Base-by-base conservation (phyloP, 1,284 basidiomycete genomes). In the Malassezia restricta region DNA sequence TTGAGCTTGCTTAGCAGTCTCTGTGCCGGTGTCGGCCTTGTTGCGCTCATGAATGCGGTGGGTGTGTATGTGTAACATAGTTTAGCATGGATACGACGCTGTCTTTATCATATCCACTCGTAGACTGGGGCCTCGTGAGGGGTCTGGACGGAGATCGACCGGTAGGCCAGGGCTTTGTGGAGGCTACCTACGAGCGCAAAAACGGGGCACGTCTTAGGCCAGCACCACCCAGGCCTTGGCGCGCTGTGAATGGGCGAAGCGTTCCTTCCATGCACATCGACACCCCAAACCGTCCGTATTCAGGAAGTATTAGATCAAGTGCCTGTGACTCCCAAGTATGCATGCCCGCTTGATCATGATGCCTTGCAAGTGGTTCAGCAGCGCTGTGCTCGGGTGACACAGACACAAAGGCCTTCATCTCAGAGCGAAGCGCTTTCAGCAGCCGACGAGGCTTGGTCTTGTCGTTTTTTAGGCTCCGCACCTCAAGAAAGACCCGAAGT, bases 41-140 rank as follows among this genome's bases (percentile, higher is more conserved):
- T 69, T 8, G 65, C 66, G 6, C 54, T 67, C 31, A 67, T 69
- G 54, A 67, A 64, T 40, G 60, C 66, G n/a, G 62, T 69, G 7
- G 66, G 66, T n/a, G 65, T 69, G 8, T 61, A 67, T 43, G 60
- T 68, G 31, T 66, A 49, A 42, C 20, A 15, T 9, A 40, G 20
- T 24, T 24, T 24, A 24, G 20, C 20, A 24, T 24, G 20, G 20
- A 24, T 24, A 24, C 20, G 20, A 4, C 20, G 20, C 20, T 15
- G 8, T n/a, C 33, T 35, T 15, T 30, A 28, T 28, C 29, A 0
- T 30, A 24, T 24, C 20, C 4, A 24, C 20, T 24, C 20, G 4
- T 24, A 24, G 20, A 24, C 20, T 24, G 4, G 2, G 4, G 20
- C 20, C 20, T 24, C 20, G 2, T 2, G 20, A 24, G 20, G 20